Conservation (phyloP, 2,329 filamentous ascomycete species). For the Polychaeton citri region DNA sequence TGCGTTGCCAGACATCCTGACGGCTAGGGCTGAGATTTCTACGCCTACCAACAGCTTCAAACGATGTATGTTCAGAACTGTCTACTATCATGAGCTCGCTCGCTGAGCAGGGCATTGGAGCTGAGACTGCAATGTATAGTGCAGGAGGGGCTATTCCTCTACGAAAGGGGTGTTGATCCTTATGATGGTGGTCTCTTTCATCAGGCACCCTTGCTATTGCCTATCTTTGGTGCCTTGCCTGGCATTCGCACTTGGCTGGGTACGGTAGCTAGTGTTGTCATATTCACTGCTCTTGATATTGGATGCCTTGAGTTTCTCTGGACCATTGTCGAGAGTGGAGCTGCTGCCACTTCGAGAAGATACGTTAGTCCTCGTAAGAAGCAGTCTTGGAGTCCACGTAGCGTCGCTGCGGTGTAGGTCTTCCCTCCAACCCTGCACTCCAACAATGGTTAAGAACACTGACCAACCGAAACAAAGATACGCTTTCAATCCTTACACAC, state of each 20-base stretch:
- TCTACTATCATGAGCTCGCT: background rate
- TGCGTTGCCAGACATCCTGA: slow-evolving; percentile 68
- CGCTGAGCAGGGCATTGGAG: slow-evolving; percentile 10
- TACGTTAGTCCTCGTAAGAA: slow-evolving; percentile 69
- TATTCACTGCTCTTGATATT: slow-evolving; percentile 73
- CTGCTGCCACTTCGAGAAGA: slow-evolving; percentile 57
- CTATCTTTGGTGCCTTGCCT: slow-evolving; percentile 81
- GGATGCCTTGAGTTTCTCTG: slow-evolving; percentile 68
- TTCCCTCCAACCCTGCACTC: too few relatives aligned
- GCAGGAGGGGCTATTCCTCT: slow-evolving; percentile 91
- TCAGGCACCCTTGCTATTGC: slow-evolving; percentile 75
- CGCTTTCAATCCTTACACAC: slow-evolving; percentile 87
- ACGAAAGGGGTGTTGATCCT: slow-evolving; percentile 89
- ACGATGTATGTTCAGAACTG: slow-evolving; percentile 50
- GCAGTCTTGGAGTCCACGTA: slow-evolving; percentile 59
- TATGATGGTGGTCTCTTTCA: slow-evolving; percentile 85
- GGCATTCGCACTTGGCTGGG: slow-evolving; percentile 42
- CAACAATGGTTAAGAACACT: too few relatives aligned
- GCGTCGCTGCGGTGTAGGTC: slow-evolving; percentile 65
- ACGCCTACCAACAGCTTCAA: slow-evolving; percentile 98
- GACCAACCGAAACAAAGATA: slow-evolving; percentile 46
- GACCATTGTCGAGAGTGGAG: slow-evolving; percentile 67
- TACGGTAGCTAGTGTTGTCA: slow-evolving; percentile 50
- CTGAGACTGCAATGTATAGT: slow-evolving; percentile 41
- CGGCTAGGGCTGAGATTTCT: slow-evolving; percentile 86